Evolutionary conservation across 768 basidiomycete species (phyloP).

Genomic region (Pisolithus tinctorius): DNA sequence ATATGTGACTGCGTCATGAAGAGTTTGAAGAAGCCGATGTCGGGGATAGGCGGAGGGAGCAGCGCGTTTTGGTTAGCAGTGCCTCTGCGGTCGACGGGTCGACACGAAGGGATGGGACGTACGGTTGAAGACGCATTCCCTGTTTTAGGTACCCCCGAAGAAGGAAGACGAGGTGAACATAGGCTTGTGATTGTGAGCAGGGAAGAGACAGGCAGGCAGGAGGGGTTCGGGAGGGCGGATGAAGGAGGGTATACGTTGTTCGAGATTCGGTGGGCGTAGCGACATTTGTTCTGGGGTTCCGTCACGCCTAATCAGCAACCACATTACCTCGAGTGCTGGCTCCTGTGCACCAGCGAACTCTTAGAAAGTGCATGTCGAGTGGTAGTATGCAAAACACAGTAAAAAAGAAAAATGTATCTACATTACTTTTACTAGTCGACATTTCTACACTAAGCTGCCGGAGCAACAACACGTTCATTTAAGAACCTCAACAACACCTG

Average conservation of each 20-base stretch:
- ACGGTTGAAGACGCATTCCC: conserved; percentile 56
- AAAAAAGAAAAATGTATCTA: conserved; percentile 1
- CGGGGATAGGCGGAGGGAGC: not conserved
- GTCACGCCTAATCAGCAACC: too few species aligned
- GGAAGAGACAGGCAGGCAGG: conserved; percentile 42
- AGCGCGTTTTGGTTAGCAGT: conserved; percentile 72
- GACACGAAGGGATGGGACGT: conserved; percentile 50
- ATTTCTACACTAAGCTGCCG: conserved; percentile 14
- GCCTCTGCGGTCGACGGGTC: conserved; percentile 56
- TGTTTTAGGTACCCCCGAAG: not conserved
- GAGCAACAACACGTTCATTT: conserved; percentile 48
- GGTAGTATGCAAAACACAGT: too few species aligned
- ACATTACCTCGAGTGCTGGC: too few species aligned
- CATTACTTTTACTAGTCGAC: conserved; percentile 10
- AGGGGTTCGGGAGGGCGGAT: conserved; percentile 59
- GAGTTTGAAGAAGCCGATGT: conserved; percentile 29
- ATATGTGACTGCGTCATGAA: conserved; percentile 55
- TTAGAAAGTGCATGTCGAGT: too few species aligned
- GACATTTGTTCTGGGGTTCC: too few species aligned
- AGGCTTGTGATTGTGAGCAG: conserved; percentile 41
- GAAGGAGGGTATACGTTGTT: conserved; percentile 65
- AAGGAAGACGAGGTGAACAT: conserved; percentile 5
- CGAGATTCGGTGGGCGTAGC: conserved; percentile 60
- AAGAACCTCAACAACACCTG: conserved; percentile 58
- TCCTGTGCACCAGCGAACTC: too few species aligned